phyloP scores from a whole-genome alignment of 306 rosid genomes.

The Casuarina glauca region DNA sequence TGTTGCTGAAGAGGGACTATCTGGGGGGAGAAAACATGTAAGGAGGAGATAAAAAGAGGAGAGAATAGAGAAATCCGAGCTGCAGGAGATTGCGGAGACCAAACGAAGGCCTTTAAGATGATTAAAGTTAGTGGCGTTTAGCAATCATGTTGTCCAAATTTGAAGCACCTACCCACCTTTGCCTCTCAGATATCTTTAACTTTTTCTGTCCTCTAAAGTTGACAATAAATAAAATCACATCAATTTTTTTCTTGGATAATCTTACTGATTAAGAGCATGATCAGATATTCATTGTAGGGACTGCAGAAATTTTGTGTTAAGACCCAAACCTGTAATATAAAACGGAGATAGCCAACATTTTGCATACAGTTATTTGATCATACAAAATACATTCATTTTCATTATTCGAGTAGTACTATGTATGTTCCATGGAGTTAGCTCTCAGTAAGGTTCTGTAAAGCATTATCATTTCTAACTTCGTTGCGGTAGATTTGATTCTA shows the following conservation, averaged over 20 bases:
- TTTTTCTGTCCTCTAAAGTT: constrained; percentile 12
- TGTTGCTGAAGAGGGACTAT: constrained; percentile 13
- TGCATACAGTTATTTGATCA: too few relatives aligned
- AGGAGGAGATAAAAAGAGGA: constrained; percentile 31
- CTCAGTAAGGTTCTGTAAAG: too few relatives aligned
- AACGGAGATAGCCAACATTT: not conserved
- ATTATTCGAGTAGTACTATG: too few relatives aligned
- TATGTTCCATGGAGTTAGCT: too few relatives aligned
- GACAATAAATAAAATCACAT: constrained; percentile 21
- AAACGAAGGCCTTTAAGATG: constrained; percentile 45
- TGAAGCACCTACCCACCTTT: constrained; percentile 58
- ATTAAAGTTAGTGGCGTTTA: constrained; percentile 44
- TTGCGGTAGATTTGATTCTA: too few relatives aligned
- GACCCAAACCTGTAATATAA: too few relatives aligned
- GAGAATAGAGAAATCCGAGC: constrained; percentile 28
- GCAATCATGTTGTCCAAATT: constrained; percentile 64
- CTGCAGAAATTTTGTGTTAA: not conserved
- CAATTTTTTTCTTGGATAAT: too few relatives aligned
- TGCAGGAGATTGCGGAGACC: constrained; percentile 52
- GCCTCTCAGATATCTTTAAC: constrained; percentile 22
- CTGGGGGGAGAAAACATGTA: constrained; percentile 20
- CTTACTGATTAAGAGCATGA: not conserved
- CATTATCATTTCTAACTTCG: too few relatives aligned
- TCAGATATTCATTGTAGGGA: not conserved
- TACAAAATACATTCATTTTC: too few relatives aligned